Conservation (phyloP, 192 early-diverging fungal species). For the Entomortierella lignicola region DNA sequence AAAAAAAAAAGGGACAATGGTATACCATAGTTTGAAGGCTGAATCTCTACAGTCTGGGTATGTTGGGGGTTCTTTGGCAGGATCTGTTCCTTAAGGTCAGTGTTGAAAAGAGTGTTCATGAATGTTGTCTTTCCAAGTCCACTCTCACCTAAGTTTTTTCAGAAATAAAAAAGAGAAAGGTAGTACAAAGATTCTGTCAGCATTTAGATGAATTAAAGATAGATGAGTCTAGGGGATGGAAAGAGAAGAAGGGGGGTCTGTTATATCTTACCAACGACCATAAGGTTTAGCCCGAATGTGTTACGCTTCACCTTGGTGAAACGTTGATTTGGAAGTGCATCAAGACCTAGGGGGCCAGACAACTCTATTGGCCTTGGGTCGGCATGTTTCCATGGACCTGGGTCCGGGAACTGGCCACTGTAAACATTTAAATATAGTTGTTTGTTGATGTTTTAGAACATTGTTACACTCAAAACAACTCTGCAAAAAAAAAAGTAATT, state of each 20-base stretch:
- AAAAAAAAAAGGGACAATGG: background rate
- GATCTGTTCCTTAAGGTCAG: constrained; percentile 86
- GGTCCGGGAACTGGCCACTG: constrained; percentile 74
- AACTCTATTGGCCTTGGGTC: constrained; percentile 64
- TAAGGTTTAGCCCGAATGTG: constrained; percentile 90
- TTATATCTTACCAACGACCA: constrained; percentile 86
- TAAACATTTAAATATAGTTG: too few species aligned
- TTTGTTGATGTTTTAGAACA: too few species aligned
- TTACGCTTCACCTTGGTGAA: constrained; percentile 70
- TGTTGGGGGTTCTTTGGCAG: constrained; percentile 59
- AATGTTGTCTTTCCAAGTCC: constrained; percentile 98
- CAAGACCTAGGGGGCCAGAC: constrained; percentile 72
- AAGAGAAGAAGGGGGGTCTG: background rate
- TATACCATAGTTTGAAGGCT: constrained; percentile 82
- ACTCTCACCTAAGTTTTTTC: constrained; percentile 79
- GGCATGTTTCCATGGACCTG: constrained; percentile 84
- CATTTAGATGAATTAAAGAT: constrained; percentile 3
- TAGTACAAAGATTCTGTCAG: background rate
- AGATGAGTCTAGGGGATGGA: background rate
- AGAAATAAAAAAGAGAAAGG: constrained; percentile 3
- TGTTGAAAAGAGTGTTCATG: constrained; percentile 97
- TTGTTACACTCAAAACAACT: too few species aligned
- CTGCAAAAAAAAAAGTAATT: too few species aligned
- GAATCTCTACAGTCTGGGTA: constrained; percentile 90
- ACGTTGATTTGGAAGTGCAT: constrained; percentile 74